A percentile compares a stretch with the other conserved stretches of the same genome.
phyloP scores from a whole-genome alignment of 441 rosid genomes.

The Manihot esculenta region DNA sequence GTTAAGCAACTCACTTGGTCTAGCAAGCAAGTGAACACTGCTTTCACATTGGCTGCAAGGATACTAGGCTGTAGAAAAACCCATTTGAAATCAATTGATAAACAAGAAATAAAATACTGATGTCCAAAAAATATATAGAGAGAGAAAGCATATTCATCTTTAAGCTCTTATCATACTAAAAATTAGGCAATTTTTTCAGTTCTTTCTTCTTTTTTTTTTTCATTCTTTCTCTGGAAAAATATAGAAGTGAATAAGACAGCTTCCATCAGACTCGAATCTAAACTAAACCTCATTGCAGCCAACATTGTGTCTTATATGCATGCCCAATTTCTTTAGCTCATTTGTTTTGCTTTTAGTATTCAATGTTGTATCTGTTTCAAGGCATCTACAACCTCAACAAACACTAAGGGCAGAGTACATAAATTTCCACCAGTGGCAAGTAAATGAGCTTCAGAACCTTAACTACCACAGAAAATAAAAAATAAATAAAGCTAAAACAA shows the following conservation, averaged over 20 bases:
- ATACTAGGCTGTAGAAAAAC: slow-evolving; percentile 65
- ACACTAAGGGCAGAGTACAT: not conserved
- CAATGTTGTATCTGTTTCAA: not conserved
- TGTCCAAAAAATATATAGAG: not conserved
- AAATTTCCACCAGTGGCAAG: slow-evolving; percentile 5
- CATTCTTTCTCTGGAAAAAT: not conserved
- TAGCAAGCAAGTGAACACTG: slow-evolving; percentile 87
- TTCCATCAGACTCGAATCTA: not conserved
- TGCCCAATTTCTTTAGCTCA: no score
- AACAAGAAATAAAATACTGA: not conserved
- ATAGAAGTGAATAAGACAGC: slow-evolving; percentile 1
- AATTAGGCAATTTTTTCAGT: not conserved
- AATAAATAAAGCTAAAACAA: not conserved
- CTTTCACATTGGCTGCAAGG: slow-evolving; percentile 81
- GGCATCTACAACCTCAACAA: slow-evolving; percentile 9
- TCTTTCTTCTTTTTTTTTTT: not conserved
- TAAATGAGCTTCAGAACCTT: not conserved
- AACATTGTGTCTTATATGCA: no score
- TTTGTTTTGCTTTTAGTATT: no score
- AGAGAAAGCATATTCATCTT: not conserved
- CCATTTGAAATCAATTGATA: slow-evolving; percentile 29
- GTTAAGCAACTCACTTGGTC: slow-evolving; percentile 73
- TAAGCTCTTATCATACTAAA: not conserved
- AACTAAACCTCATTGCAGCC: no score
- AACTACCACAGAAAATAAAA: not conserved